These are phyloP conservation scores for Ogataea nakhonphanomensis DNA, from an alignment of 805 yeast genomes.

Conservation along the genomic window DNA sequence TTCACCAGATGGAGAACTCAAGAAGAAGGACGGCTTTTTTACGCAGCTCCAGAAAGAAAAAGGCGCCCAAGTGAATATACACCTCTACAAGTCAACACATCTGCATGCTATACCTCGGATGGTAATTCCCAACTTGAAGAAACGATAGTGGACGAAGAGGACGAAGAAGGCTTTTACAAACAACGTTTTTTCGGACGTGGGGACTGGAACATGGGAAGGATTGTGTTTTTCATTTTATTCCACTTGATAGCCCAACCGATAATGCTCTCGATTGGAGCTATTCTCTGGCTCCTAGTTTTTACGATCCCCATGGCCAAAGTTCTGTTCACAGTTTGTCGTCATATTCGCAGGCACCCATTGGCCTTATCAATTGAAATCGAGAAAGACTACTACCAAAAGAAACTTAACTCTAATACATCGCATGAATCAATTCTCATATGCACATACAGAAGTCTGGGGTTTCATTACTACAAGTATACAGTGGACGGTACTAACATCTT, in stretches of 20 bases:
- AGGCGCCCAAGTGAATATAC: conserved; percentile 18
- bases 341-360: conserved; percentile 84
- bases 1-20: conserved; percentile 86
- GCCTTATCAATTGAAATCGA: conserved; percentile 76
- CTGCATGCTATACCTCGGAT: not conserved
- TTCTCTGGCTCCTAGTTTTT: conserved; percentile 81
- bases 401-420: conserved; percentile 31
- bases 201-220: conserved; percentile 80
- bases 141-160: conserved; percentile 24
- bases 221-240: conserved; percentile 68
- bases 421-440: conserved; percentile 70
- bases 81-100: conserved; percentile 13
- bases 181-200: conserved; percentile 84
- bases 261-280: conserved; percentile 46
- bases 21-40: conserved; percentile 73
- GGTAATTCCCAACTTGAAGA: conserved; percentile 2
- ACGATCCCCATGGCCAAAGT: conserved; percentile 93
- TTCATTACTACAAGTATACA: conserved; percentile 92
- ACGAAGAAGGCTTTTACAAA: conserved; percentile 29
- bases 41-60: conserved; percentile 53
- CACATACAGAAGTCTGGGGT: conserved; percentile 89
- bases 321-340: conserved; percentile 61
- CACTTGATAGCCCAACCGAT: conserved; percentile 71
- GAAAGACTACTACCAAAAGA: conserved; percentile 41
- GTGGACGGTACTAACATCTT: conserved; percentile 95